Base-by-base conservation (phyloP, 768 basidiomycete species). In the Amanita thiersii region DNA sequence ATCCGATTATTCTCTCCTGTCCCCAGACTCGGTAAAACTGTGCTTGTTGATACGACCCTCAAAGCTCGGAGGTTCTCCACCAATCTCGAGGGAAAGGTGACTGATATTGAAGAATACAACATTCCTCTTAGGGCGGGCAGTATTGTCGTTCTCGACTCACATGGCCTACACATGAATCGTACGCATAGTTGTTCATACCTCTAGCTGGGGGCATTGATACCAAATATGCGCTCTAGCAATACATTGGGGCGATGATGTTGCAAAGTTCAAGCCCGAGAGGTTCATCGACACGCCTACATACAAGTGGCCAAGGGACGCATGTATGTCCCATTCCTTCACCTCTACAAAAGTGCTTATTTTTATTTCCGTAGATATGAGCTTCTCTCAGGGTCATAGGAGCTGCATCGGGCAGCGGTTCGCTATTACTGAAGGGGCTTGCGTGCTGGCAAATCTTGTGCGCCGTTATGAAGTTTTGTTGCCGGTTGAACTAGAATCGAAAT, bases 351-450 rank as follows among this genome's bases (percentile, higher is more conserved):
- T 30, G 38, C 12, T 34, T 7, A 14, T 26, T 12, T 14, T 31
- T 29, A 31, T 37, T 31, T 21, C n/a, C 30, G n/a, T 35, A 39
- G 69, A 67, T 50, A 20, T 68, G 18, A 63, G 69, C 0, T 76
- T 77, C 51, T 66, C 68, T 4, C 55, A 52, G 0, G 72, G 75
- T 9, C 56, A 63, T 1, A 59, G 73, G 11, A 63, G 59, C 15
- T 74, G 73, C 47, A 66, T 76, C 19, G 75, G 73, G 0, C 68
- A 72, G 43, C 65, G 68, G 3, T 73, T 75, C 37, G 66, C 73
- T 1, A 47, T 65, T 3, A 56, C 65, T 3, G 68, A 73, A 49
- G 61, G 56, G 34, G 47, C 63, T 1, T 65, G 66, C 31, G 55
- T 72, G 41, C 55, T 75, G 23, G 66, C 74, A 6, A 62, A 59